Conservation (phyloP, 2,329 filamentous ascomycete species). For the Colletotrichum cuscutae region DNA sequence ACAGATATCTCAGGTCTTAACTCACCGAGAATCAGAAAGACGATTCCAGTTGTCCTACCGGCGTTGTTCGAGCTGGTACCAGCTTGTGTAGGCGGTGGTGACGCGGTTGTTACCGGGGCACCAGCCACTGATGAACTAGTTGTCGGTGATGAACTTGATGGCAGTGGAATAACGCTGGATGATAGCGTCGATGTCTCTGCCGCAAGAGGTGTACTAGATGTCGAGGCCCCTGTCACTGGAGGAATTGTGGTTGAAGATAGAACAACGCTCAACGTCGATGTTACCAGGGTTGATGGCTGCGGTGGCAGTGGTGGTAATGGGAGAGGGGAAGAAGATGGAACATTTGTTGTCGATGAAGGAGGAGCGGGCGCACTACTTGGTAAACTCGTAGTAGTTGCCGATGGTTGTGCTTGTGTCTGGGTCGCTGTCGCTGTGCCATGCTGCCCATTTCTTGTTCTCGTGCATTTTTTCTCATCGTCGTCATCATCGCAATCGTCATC, state of each 20-base stretch:
- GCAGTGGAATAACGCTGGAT: not conserved
- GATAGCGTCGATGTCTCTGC: not conserved
- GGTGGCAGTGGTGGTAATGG: not conserved
- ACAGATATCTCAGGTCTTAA: not conserved
- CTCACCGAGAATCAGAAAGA: slow-evolving; percentile 9
- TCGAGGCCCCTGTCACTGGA: not conserved
- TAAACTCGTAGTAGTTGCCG: not conserved
- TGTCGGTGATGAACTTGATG: not conserved
- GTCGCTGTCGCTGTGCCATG: not conserved
- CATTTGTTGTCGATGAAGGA: not conserved
- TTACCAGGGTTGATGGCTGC: not conserved
- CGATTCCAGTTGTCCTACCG: slow-evolving; percentile 1
- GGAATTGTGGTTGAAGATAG: not conserved
- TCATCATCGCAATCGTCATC: slow-evolving; percentile 12
- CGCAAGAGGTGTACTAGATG: not conserved
- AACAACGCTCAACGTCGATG: not conserved
- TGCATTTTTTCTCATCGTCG: slow-evolving; percentile 12
- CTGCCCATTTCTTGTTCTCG: not conserved
- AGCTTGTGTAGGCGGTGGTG: slow-evolving; percentile 1
- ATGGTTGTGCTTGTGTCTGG: not conserved
- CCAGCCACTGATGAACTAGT: not conserved
- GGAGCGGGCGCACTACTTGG: not conserved
- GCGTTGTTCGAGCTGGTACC: not conserved
- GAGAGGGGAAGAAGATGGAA: not conserved
- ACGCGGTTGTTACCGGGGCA: not conserved